Percentiles rank a stretch among this genome's conserved stretches.
Evolutionary conservation across 2,329 filamentous ascomycete species (phyloP).

Genomic region (Fonsecaea pedrosoi): DNA sequence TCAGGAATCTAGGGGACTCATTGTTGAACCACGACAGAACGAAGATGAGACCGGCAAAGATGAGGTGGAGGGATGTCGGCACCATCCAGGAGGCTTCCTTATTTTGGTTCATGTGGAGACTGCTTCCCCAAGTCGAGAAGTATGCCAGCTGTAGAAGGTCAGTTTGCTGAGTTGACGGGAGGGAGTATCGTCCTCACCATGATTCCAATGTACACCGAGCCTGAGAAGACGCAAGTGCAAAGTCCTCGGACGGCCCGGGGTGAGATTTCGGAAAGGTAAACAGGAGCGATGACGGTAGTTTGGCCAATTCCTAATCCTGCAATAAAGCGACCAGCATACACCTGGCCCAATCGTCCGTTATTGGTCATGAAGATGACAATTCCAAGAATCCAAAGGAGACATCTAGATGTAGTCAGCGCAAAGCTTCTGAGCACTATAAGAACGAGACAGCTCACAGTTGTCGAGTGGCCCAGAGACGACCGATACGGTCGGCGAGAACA

Average conservation of each 20-base stretch:
- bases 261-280: slow-evolving; percentile 75
- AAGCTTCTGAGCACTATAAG: slow-evolving; percentile 41
- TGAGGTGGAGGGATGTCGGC: slow-evolving; percentile 77
- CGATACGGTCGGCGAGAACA: slow-evolving; percentile 42
- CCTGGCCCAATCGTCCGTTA: slow-evolving; percentile 47
- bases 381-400: slow-evolving; percentile 38
- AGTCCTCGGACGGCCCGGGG: slow-evolving; percentile 73
- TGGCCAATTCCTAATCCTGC: slow-evolving; percentile 51
- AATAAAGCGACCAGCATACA: slow-evolving; percentile 55
- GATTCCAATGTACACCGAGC: slow-evolving; percentile 77
- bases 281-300: slow-evolving; percentile 59
- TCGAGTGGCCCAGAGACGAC: slow-evolving; percentile 41
- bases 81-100: slow-evolving; percentile 62
- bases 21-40: slow-evolving; percentile 71
- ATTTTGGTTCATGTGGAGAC: slow-evolving; percentile 57
- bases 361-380: slow-evolving; percentile 46
- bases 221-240: slow-evolving; percentile 74
- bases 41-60: slow-evolving; percentile 76
- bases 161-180: neutral
- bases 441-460: slow-evolving; percentile 16
- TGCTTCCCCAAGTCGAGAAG: slow-evolving; percentile 59
- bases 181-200: slow-evolving; percentile 50
- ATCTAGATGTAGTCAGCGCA: slow-evolving; percentile 35
- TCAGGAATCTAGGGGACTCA: slow-evolving; percentile 74
- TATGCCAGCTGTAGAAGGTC: slow-evolving; percentile 64